Base-by-base conservation (phyloP, 2,329 filamentous ascomycete species). In the Microdochium paspali region DNA sequence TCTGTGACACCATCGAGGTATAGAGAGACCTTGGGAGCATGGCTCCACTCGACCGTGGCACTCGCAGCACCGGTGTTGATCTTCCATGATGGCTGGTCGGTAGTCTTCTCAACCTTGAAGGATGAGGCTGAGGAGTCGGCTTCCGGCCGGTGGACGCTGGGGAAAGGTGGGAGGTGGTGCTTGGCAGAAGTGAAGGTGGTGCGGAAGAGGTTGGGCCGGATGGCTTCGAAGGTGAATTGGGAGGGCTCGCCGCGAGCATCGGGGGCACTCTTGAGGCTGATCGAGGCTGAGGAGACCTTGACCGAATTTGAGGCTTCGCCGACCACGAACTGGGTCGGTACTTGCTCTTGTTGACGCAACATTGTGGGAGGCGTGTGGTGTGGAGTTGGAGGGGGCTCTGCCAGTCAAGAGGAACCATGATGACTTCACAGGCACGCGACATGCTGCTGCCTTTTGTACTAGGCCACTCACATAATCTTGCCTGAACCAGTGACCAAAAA, bases 141-240 rank as follows among this genome's bases (percentile, higher is more conserved):
- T 13, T 60, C 51, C 1, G 74, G 73, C n/a, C 68, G 67, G 7
- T 61, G 61, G 4, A 78, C 71, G 47, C 80, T 84, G 7, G 83
- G 83, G 55, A 79, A 79, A 1, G 83, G 83, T 24, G 84, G 80
- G 2, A 85, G 59, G 6, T 78, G 78, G 56, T 87, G 82, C 2
- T 71, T 69, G 13, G 69, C 57, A 0, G 83, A 82, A 1, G 76
- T 73, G 58, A 87, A 87, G 0, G 80, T 82, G 1, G 83, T 84
- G 39, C 83, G 71, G 63, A 87, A 88, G 15, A 87, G 66, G 45
- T 82, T 82, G 20, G 73, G 68, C 15, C 75, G 72, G 25, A 87
- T 55, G 0, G 76, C 71, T 58, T 86, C 78, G 51, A 87, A 85
- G 0, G 70, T 70, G 58, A 87, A 87, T 15, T 71, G 62, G 50